These are phyloP conservation scores for Colletotrichum lini DNA, from an alignment of 2,329 filamentous ascomycete species.

Conservation along the genomic window DNA sequence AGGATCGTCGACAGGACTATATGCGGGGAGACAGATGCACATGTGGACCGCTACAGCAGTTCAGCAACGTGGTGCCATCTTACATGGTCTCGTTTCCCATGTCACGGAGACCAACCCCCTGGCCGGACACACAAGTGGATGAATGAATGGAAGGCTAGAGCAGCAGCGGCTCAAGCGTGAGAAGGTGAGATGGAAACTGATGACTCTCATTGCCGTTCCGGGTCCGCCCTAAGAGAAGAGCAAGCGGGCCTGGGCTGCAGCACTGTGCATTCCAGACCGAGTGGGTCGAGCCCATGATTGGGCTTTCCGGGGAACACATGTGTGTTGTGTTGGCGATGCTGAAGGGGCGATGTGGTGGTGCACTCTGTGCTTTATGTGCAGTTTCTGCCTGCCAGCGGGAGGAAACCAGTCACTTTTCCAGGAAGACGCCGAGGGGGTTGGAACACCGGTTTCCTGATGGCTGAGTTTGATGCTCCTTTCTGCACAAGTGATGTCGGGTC, in stretches of 20 bases:
- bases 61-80: slow-evolving; percentile 40
- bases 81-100: slow-evolving; percentile 21
- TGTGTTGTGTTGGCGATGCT: slow-evolving; percentile 46
- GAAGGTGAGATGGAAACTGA: slow-evolving; percentile 21
- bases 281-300: slow-evolving; percentile 46
- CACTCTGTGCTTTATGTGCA: slow-evolving; percentile 16
- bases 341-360: slow-evolving; percentile 33
- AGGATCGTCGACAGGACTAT: slow-evolving; percentile 1
- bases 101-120: slow-evolving; percentile 10
- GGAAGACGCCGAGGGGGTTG: slow-evolving; percentile 5
- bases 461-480: background rate
- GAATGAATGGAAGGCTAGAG: background rate
- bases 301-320: slow-evolving; percentile 33
- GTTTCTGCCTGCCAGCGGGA: slow-evolving; percentile 29
- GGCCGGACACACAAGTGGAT: background rate
- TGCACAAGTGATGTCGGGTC: background rate
- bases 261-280: slow-evolving; percentile 46
- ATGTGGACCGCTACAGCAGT: slow-evolving; percentile 21
- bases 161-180: slow-evolving; percentile 17
- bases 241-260: slow-evolving; percentile 45
- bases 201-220: slow-evolving; percentile 46
- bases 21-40: slow-evolving; percentile 12
- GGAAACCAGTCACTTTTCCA: slow-evolving; percentile 21
- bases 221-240: slow-evolving; percentile 46
- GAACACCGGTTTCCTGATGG: slow-evolving; percentile 3